These are phyloP conservation scores for Cyclotella distinguenda DNA, from an alignment of 108 stramenopile species.

Conservation along the genomic window DNA sequence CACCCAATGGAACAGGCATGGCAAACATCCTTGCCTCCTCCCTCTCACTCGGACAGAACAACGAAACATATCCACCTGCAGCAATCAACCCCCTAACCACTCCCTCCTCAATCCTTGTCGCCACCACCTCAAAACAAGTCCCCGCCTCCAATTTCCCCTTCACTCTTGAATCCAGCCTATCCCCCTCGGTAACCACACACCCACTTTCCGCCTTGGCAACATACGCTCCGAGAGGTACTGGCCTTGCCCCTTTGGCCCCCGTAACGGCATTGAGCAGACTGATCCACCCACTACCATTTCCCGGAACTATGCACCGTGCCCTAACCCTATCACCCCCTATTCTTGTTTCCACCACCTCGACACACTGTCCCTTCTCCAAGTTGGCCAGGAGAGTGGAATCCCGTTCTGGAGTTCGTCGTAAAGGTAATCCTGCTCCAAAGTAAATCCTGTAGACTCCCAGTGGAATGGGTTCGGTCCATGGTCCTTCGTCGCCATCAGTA, in stretches of 20 bases:
- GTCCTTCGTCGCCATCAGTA: constrained; percentile 41
- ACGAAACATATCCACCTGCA: constrained; percentile 17
- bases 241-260: constrained; percentile 17
- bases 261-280: constrained; percentile 35
- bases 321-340: constrained; percentile 37
- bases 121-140: constrained; percentile 36
- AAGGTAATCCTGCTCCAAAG: constrained; percentile 30
- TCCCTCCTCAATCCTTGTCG: constrained; percentile 36
- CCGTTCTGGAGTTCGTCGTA: constrained; percentile 38
- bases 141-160: constrained; percentile 17
- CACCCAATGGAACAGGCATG: too few relatives aligned
- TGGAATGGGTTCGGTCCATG: constrained; percentile 44
- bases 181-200: constrained; percentile 18
- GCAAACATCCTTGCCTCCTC: constrained; percentile 8
- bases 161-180: constrained; percentile 12
- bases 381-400: constrained; percentile 34
- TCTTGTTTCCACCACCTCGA: constrained; percentile 44
- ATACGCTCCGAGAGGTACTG: constrained; percentile 32
- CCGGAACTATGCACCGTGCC: constrained; percentile 35
- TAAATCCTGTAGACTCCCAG: constrained; percentile 40
- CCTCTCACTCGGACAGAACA: constrained; percentile 11
- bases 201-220: constrained; percentile 7
- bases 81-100: constrained; percentile 34
- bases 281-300: constrained; percentile 45
- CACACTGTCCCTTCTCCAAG: constrained; percentile 33